Percentiles rank a stretch among this genome's conserved stretches.
Conservation (phyloP, 1,284 basidiomycete genomes). For the Ganoderma multipileum region DNA sequence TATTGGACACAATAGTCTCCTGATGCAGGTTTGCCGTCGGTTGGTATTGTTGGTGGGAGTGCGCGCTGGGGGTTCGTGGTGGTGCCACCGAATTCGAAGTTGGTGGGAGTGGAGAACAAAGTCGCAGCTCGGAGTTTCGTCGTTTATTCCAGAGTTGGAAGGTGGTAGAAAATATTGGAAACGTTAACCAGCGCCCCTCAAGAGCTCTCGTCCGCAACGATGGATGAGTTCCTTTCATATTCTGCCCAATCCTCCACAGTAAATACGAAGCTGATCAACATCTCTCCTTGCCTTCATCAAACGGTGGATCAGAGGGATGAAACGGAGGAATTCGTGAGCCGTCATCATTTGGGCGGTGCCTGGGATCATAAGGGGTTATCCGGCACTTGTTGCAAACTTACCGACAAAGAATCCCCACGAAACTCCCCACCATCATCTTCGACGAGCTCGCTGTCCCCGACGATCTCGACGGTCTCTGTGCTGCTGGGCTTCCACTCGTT, state of each 20-base stretch:
- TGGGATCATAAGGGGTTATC: conserved; percentile 4
- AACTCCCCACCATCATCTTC: conserved; percentile 27
- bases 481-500: conserved; percentile 18
- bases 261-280: too few relatives aligned
- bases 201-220: not conserved
- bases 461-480: conserved; percentile 21
- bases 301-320: not conserved
- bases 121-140: not conserved
- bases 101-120: not conserved
- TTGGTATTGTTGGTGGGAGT: too few relatives aligned
- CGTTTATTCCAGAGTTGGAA: not conserved
- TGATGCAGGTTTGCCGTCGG: too few relatives aligned
- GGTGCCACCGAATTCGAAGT: too few relatives aligned
- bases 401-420: conserved; percentile 21
- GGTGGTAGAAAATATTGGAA: not conserved
- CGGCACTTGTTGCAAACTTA: conserved; percentile 15
- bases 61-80: too few relatives aligned
- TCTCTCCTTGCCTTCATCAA: too few relatives aligned
- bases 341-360: conserved; percentile 5
- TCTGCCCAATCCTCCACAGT: too few relatives aligned
- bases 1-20: too few relatives aligned
- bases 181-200: not conserved
- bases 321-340: not conserved
- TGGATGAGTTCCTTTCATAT: not conserved
- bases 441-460: conserved; percentile 28